Conservation (phyloP, 768 basidiomycete genomes). For the Hysterangium stoloniferum region DNA sequence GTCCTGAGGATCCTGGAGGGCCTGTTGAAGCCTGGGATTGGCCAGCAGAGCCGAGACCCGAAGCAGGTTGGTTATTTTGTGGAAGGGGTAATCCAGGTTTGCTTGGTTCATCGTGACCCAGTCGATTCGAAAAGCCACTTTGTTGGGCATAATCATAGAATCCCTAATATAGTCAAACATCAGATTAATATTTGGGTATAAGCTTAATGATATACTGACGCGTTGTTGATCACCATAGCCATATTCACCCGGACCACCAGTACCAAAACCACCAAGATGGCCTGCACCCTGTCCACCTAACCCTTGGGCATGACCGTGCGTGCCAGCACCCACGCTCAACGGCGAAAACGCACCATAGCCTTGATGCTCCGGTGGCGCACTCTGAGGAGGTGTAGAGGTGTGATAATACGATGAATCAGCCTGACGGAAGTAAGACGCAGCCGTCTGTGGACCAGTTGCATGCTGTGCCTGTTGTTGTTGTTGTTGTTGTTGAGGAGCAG, state of each 20-base stretch:
- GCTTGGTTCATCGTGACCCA: slow-evolving; percentile 63
- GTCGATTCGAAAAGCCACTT: slow-evolving; percentile 53
- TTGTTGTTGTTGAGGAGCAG: slow-evolving; percentile 31
- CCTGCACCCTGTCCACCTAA: slow-evolving; percentile 51
- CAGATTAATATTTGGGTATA: slow-evolving; percentile 4
- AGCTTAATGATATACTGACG: slow-evolving; percentile 34
- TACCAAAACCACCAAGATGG: slow-evolving; percentile 47
- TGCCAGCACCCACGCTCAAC: slow-evolving; percentile 51
- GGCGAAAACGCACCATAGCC: slow-evolving; percentile 23
- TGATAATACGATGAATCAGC: slow-evolving; percentile 64
- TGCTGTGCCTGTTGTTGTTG: slow-evolving; percentile 33
- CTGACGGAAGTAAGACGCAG: slow-evolving; percentile 61
- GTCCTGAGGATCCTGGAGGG: slow-evolving; percentile 2
- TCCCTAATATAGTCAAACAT: slow-evolving; percentile 34
- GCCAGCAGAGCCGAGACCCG: background rate
- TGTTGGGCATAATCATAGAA: slow-evolving; percentile 73
- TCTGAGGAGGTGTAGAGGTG: slow-evolving; percentile 65
- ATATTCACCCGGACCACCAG: slow-evolving; percentile 42
- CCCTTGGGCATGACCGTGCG: slow-evolving; percentile 29
- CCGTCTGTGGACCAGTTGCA: slow-evolving; percentile 23
- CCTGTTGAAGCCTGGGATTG: slow-evolving; percentile 8
- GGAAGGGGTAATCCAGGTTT: slow-evolving; percentile 54
- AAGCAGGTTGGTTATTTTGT: slow-evolving; percentile 38
- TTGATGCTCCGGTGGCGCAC: slow-evolving; percentile 47
- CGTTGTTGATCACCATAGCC: slow-evolving; percentile 60